phyloP scores from a whole-genome alignment of 1,139 yeast species.

The Pichia sp. region DNA sequence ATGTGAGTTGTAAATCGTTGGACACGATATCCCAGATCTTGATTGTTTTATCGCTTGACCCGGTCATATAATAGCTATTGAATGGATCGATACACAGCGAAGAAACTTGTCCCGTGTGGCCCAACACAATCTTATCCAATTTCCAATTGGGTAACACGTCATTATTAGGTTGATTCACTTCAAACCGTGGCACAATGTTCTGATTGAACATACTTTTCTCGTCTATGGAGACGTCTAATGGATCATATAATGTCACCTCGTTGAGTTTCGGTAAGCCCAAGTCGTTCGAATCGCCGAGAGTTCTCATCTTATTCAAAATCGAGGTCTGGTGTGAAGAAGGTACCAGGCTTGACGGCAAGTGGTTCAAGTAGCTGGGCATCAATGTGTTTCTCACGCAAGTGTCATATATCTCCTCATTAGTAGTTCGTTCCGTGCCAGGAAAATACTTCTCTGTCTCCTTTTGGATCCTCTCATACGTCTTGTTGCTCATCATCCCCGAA shows the following conservation, averaged over 20 bases:
- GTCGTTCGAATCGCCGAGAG: conserved; percentile 1
- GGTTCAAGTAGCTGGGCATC: conserved; percentile 8
- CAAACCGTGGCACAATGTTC: too few species aligned
- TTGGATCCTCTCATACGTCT: too few species aligned
- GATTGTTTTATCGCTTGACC: conserved; percentile 81
- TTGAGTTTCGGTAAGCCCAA: conserved; percentile 6
- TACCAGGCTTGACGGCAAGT: conserved; percentile 11
- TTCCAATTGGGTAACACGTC: conserved; percentile 52
- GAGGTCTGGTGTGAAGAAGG: conserved; percentile 8
- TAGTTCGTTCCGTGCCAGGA: too few species aligned
- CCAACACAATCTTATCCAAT: conserved; percentile 66
- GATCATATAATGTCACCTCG: conserved; percentile 9
- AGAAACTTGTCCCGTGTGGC: conserved; percentile 92
- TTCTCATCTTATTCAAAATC: conserved; percentile 15
- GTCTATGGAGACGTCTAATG: too few species aligned
- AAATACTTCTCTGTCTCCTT: too few species aligned
- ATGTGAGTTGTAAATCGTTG: conserved; percentile 59
- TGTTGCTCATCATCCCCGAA: too few species aligned
- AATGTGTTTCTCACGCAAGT: conserved; percentile 12
- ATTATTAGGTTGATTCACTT: too few species aligned
- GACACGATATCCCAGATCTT: conserved; percentile 87
- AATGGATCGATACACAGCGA: conserved; percentile 76
- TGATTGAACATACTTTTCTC: too few species aligned
- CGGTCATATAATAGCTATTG: conserved; percentile 88
- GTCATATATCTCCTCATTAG: too few species aligned